Percentiles rank a stretch among this genome's conserved stretches.
These are phyloP conservation scores for Parathielavia appendiculata DNA, from an alignment of 495 filamentous ascomycete species.

Conservation along the genomic window DNA sequence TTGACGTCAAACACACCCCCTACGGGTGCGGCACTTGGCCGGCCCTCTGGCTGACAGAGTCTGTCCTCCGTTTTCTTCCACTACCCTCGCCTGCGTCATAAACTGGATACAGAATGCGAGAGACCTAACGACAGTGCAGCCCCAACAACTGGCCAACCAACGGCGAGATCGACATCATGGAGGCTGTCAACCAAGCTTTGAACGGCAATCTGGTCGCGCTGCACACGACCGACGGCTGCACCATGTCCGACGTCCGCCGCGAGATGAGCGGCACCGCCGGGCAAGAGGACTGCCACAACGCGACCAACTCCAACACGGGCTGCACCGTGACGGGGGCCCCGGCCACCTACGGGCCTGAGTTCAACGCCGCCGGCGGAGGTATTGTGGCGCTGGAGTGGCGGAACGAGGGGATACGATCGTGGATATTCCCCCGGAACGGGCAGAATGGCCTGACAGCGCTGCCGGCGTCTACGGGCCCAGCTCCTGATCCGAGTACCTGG, in stretches of 20 bases:
- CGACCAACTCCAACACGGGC: constrained; percentile 49
- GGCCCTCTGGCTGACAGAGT: constrained; percentile 49
- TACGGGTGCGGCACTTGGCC: constrained; percentile 57
- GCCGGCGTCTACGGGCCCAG: not conserved
- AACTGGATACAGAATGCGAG: not conserved
- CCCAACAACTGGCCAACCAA: constrained; percentile 60
- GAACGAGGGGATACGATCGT: constrained; percentile 53
- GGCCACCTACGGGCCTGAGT: constrained; percentile 49
- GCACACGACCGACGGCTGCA: constrained; percentile 59
- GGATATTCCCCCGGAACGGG: constrained; percentile 49
- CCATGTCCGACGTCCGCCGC: constrained; percentile 46
- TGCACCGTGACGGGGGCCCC: constrained; percentile 44
- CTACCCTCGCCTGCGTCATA: no score
- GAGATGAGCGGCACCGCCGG: constrained; percentile 41
- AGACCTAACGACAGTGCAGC: constrained; percentile 5
- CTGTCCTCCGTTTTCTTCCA: not conserved
- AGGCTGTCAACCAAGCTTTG: constrained; percentile 55
- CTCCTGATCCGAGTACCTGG: constrained; percentile 57
- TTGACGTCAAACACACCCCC: constrained; percentile 57
- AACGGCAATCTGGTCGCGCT: constrained; percentile 58
- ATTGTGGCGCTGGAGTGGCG: constrained; percentile 64
- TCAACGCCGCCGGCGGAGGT: constrained; percentile 56
- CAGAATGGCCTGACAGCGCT: constrained; percentile 46
- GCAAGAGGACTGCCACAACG: constrained; percentile 50
- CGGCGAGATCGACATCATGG: constrained; percentile 72